phyloP scores from a whole-genome alignment of 768 basidiomycete species.

The Russula brevipes region DNA sequence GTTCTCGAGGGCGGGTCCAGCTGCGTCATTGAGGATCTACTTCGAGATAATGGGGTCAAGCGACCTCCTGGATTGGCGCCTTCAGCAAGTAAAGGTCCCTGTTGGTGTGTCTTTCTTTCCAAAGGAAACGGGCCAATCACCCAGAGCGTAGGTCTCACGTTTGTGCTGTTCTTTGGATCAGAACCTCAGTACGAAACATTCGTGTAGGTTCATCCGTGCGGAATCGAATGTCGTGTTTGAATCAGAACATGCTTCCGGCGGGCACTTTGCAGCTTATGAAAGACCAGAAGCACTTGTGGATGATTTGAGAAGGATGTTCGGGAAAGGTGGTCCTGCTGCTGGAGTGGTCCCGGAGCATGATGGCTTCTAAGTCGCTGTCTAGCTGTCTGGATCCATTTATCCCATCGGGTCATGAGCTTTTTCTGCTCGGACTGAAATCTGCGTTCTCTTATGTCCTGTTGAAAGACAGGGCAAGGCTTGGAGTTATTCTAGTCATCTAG shows the following conservation, averaged over 20 bases:
- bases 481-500: too few species aligned
- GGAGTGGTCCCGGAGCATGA: constrained; percentile 39
- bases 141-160: constrained; percentile 35
- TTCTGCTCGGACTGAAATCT: background rate
- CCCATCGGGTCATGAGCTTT: background rate
- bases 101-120: constrained; percentile 51
- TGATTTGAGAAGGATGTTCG: constrained; percentile 55
- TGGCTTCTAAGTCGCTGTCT: background rate
- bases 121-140: constrained; percentile 38
- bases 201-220: constrained; percentile 25
- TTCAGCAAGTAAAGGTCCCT: constrained; percentile 34
- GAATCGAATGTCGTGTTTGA: constrained; percentile 43
- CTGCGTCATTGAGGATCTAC: constrained; percentile 32
- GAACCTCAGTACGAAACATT: background rate
- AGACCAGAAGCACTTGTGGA: constrained; percentile 42
- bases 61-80: constrained; percentile 6
- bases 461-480: too few species aligned
- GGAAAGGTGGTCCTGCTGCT: constrained; percentile 45
- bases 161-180: background rate
- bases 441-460: background rate
- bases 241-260: constrained; percentile 45
- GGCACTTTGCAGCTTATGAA: constrained; percentile 57
- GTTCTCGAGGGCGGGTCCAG: constrained; percentile 35
- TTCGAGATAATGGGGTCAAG: constrained; percentile 27
- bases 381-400: background rate